phyloP scores from a whole-genome alignment of 2,329 filamentous ascomycete species.

The Alternaria brassicae region DNA sequence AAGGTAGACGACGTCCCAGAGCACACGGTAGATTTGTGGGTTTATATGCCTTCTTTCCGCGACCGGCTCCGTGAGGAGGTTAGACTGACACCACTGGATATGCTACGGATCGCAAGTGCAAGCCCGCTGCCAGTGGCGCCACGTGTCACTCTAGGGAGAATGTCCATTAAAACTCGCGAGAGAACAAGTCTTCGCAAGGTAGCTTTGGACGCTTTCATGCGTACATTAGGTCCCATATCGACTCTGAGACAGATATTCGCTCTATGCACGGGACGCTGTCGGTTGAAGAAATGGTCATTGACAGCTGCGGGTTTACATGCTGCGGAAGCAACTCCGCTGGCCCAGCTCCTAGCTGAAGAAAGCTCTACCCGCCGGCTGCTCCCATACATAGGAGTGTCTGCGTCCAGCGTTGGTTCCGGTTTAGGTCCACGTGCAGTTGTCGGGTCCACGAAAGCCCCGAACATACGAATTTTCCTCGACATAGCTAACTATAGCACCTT shows the following conservation, averaged over 20 bases:
- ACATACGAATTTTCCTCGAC: constrained; percentile 3
- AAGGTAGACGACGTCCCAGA: constrained; percentile 2
- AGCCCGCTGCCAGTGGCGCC: background rate
- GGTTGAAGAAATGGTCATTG: background rate
- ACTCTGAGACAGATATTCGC: background rate
- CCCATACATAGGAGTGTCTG: background rate
- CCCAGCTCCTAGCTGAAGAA: background rate
- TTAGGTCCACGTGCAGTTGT: background rate
- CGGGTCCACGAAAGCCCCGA: background rate
- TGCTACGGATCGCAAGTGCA: background rate
- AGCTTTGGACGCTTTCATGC: background rate
- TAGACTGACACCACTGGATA: background rate
- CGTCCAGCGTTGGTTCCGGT: background rate
- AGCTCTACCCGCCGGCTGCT: background rate
- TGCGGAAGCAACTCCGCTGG: background rate
- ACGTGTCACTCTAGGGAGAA: background rate
- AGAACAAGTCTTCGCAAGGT: background rate
- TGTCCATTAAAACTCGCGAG: background rate
- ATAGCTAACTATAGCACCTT: constrained; percentile 2
- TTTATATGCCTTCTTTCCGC: constrained; percentile 8
- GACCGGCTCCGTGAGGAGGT: constrained; percentile 1
- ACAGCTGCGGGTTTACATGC: constrained; percentile 2
- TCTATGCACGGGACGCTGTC: background rate
- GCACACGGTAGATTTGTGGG: background rate
- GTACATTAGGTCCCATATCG: background rate